Evolutionary conservation across 2,329 filamentous ascomycete genomes (phyloP).

Genomic region (Penicillium janthinellum): DNA sequence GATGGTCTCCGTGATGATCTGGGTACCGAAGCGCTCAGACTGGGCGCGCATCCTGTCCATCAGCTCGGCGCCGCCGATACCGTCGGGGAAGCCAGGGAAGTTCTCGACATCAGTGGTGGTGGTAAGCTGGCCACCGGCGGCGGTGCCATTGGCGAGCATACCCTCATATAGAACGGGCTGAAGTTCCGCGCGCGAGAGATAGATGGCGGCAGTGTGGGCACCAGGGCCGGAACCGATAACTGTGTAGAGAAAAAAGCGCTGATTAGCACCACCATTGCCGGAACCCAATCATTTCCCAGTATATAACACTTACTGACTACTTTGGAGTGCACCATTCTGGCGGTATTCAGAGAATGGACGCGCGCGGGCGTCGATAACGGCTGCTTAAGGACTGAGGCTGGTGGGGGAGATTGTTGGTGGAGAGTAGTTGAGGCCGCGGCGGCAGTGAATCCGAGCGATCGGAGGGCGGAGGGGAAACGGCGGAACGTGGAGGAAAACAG

Average conservation of each 20-base stretch:
- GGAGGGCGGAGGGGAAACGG: conserved; percentile 66
- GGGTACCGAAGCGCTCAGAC: conserved; percentile 87
- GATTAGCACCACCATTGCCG: conserved; percentile 21
- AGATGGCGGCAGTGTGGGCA: conserved; percentile 95
- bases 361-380: conserved; percentile 43
- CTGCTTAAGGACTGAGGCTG: conserved; percentile 38
- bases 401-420: conserved; percentile 58
- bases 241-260: conserved; percentile 30
- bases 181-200: conserved; percentile 90
- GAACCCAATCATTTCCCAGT: conserved; percentile 18
- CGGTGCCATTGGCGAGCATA: conserved; percentile 95
- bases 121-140: conserved; percentile 92
- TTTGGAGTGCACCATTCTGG: conserved; percentile 82
- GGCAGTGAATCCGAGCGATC: conserved; percentile 72
- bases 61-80: conserved; percentile 81
- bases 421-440: conserved; percentile 70
- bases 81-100: conserved; percentile 90
- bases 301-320: conserved; percentile 71
- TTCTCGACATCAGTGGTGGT: conserved; percentile 99
- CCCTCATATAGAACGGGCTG: conserved; percentile 96
- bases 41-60: conserved; percentile 97
- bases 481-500: conserved; percentile 86
- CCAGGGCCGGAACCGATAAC: conserved; percentile 93
- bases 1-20: conserved; percentile 92
- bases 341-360: conserved; percentile 41